Evolutionary conservation across 164 flowering plant species (phyloP).

Genomic region (Annona squamosa): DNA sequence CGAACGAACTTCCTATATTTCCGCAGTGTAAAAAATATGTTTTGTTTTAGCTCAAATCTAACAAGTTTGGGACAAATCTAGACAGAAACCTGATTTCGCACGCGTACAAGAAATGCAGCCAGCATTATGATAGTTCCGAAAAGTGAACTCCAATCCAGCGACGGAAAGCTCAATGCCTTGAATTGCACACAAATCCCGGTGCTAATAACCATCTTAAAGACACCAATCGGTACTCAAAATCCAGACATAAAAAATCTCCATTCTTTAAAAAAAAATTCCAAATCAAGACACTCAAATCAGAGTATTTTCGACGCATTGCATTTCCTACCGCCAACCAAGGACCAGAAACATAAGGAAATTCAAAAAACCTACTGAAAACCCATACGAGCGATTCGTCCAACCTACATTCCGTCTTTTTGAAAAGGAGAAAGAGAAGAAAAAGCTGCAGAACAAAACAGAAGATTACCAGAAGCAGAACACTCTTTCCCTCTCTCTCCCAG

Average conservation of each 20-base stretch:
- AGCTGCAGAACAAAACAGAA: neutral
- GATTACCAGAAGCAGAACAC: no score
- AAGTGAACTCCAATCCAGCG: slow-evolving; percentile 6
- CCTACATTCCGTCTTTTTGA: neutral
- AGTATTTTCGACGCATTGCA: neutral
- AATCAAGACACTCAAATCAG: neutral
- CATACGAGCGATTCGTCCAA: neutral
- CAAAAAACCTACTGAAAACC: neutral
- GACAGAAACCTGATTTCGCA: neutral
- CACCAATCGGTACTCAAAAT: slow-evolving; percentile 3
- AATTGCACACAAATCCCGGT: neutral
- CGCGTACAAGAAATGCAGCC: neutral
- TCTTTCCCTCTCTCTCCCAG: neutral
- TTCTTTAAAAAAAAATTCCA: neutral
- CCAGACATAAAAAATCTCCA: slow-evolving; percentile 1
- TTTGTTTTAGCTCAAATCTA: neutral
- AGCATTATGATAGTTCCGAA: neutral
- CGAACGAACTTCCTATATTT: neutral
- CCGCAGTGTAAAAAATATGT: neutral
- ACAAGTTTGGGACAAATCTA: neutral
- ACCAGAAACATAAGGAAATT: neutral
- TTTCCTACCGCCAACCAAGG: neutral
- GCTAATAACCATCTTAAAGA: neutral
- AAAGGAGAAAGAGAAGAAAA: neutral
- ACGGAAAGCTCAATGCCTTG: neutral